A percentile compares a stretch with the other conserved stretches of the same genome.
These are phyloP conservation scores for Leishmania amazonensis DNA, from an alignment of 208 protist species.

Conservation along the genomic window DNA sequence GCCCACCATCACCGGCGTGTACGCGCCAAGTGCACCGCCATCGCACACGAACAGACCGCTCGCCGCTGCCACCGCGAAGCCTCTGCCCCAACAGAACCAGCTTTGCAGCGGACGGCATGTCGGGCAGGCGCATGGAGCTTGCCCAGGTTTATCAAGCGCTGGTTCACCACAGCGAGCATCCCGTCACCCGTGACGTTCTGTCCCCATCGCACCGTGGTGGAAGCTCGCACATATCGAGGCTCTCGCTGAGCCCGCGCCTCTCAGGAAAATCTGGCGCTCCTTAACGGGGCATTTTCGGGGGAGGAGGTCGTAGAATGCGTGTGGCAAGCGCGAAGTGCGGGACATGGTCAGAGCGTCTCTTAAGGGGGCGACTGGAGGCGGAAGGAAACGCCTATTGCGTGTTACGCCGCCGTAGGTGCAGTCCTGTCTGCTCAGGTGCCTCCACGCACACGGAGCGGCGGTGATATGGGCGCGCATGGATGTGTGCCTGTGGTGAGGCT, in stretches of 20 bases:
- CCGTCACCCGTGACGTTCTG: slow-evolving; percentile 26
- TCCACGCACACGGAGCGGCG: background rate
- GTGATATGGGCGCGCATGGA: background rate
- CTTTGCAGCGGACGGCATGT: slow-evolving; percentile 24
- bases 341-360: background rate
- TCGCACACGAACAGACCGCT: slow-evolving; percentile 37
- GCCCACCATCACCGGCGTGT: slow-evolving; percentile 24
- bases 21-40: slow-evolving; percentile 22
- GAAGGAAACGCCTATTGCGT: background rate
- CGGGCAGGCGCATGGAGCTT: slow-evolving; percentile 12
- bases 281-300: background rate
- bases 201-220: slow-evolving; percentile 33
- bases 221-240: slow-evolving; percentile 31
- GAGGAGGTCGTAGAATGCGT: background rate
- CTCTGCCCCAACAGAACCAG: slow-evolving; percentile 38
- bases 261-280: slow-evolving; percentile 29
- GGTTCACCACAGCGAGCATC: slow-evolving; percentile 26
- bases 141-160: slow-evolving; percentile 22
- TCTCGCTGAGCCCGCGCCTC: slow-evolving; percentile 12
- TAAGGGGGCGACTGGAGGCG: background rate
- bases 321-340: background rate
- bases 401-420: background rate
- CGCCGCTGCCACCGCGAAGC: slow-evolving; percentile 35
- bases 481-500: background rate
- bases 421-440: background rate